Conservation (phyloP, 106 monocot species). For the Amphibolis antarctica region DNA sequence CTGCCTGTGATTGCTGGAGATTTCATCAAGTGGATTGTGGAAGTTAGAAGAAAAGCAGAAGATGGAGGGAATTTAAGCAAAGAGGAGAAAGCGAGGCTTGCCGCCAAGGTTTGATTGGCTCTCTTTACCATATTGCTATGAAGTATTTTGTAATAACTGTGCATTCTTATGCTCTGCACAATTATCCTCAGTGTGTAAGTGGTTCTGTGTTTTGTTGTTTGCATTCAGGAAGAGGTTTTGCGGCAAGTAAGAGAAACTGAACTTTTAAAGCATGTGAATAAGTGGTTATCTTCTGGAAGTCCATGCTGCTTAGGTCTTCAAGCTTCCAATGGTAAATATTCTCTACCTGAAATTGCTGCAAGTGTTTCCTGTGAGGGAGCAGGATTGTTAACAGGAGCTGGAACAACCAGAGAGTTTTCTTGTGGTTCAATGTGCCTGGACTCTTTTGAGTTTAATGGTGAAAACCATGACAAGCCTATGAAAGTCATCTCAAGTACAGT, state of each 20-base stretch:
- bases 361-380: slow-evolving; percentile 74
- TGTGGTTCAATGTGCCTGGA: slow-evolving; percentile 52
- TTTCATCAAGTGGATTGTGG: slow-evolving; percentile 90
- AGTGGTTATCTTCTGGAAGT: slow-evolving; percentile 30
- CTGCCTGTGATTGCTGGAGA: slow-evolving; percentile 63
- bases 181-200: not conserved
- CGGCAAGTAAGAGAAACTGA: slow-evolving; percentile 58
- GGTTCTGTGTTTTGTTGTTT: not conserved
- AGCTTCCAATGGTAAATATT: slow-evolving; percentile 17
- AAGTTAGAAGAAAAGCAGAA: slow-evolving; percentile 64
- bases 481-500: slow-evolving; percentile 60
- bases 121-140: not conserved
- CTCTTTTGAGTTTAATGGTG: slow-evolving; percentile 29
- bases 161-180: not conserved
- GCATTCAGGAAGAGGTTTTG: slow-evolving; percentile 54
- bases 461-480: slow-evolving; percentile 15
- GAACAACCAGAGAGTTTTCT: slow-evolving; percentile 24
- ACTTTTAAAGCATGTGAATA: slow-evolving; percentile 48
- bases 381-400: slow-evolving; percentile 34
- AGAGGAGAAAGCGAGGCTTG: slow-evolving; percentile 77
- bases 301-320: slow-evolving; percentile 22
- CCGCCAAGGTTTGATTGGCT: slow-evolving; percentile 44
- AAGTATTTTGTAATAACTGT: not conserved
- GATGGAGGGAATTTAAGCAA: slow-evolving; percentile 45
- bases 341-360: slow-evolving; percentile 55